phyloP scores from a whole-genome alignment of 257 asterid species.

The Capsicum pubescens region DNA sequence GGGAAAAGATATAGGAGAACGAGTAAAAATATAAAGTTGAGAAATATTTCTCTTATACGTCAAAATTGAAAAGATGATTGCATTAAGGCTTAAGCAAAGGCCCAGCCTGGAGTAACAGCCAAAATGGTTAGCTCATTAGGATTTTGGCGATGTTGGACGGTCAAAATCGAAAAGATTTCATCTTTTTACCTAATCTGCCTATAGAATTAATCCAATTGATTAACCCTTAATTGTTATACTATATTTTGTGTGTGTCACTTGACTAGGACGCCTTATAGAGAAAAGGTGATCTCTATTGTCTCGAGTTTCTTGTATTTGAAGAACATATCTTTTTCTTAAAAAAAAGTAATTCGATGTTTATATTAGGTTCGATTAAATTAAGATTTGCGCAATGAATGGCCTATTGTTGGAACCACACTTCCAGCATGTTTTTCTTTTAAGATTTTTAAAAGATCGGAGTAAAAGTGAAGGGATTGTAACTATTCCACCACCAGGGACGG shows the following conservation, averaged over 20 bases:
- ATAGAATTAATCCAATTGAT: background rate
- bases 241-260: background rate
- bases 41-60: background rate
- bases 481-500: no score
- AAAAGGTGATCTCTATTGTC: no score
- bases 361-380: no score
- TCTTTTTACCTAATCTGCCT: background rate
- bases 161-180: background rate
- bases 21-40: background rate
- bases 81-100: background rate
- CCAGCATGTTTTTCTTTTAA: no score
- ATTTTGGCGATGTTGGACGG: slow-evolving; percentile 6
- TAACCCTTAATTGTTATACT: background rate
- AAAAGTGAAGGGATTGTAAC: no score
- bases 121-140: background rate
- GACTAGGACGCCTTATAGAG: background rate
- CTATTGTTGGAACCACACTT: no score
- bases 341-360: no score
- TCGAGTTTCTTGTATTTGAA: no score
- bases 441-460: no score
- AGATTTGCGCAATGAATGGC: no score
- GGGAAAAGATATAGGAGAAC: no score
- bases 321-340: no score
- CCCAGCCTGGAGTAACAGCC: background rate
- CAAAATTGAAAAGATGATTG: background rate